A percentile compares a stretch with the other conserved stretches of the same genome.
Evolutionary conservation across 257 asterid species (phyloP).

Genomic region (Solanum megistacrolobum): DNA sequence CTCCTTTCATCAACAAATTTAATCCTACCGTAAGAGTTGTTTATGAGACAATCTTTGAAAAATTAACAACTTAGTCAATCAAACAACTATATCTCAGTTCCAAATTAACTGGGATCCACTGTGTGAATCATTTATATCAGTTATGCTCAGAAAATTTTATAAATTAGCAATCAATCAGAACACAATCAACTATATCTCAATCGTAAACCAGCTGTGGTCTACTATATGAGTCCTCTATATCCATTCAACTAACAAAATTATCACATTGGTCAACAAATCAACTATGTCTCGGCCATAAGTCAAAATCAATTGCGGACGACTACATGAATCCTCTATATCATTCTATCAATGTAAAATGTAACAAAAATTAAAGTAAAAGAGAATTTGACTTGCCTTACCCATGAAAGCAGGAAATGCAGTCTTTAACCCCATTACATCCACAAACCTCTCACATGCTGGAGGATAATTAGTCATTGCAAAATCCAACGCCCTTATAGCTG

Average conservation of each 20-base stretch:
- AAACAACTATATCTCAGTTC: neutral
- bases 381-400: conserved; percentile 98
- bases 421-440: conserved; percentile 96
- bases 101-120: neutral
- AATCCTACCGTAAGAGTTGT: neutral
- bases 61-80: neutral
- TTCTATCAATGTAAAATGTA: neutral
- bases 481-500: conserved; percentile 86
- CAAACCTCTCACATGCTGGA: conserved; percentile 94
- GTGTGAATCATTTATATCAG: neutral
- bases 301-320: neutral
- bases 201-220: neutral
- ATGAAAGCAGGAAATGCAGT: conserved; percentile 99
- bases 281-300: neutral
- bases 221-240: neutral
- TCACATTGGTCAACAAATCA: neutral
- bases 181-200: neutral
- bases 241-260: neutral
- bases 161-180: neutral
- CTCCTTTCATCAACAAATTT: neutral
- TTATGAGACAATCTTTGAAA: neutral
- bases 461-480: conserved; percentile 92
- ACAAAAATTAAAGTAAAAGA: conserved; percentile 11
- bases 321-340: neutral
- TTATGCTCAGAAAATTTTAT: neutral